Percentiles rank a stretch among this genome's conserved stretches.
These are phyloP conservation scores for Sugiyamaella marilandica DNA, from an alignment of 805 yeast genomes.

Conservation along the genomic window DNA sequence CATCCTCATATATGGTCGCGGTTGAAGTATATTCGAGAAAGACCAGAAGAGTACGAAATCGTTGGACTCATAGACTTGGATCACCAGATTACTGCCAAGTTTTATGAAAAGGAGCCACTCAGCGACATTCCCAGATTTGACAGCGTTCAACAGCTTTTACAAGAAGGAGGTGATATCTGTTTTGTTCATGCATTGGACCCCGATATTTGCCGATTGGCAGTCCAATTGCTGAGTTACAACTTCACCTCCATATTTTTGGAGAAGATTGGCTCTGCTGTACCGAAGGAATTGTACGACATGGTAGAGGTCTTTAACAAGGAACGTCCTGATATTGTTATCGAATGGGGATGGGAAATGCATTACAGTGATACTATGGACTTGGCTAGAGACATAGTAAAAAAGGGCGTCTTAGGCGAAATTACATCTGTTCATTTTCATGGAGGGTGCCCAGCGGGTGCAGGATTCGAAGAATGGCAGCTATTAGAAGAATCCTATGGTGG, in stretches of 20 bases:
- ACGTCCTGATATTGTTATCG: conserved; percentile 9
- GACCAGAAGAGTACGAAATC: conserved; percentile 2
- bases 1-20: conserved; percentile 14
- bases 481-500: conserved; percentile 12
- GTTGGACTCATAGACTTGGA: conserved; percentile 8
- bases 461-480: conserved; percentile 10
- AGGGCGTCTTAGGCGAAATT: conserved; percentile 6
- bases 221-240: conserved; percentile 5
- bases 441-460: conserved; percentile 13
- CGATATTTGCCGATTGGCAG: conserved; percentile 8
- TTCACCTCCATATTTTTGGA: conserved; percentile 11
- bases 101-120: neutral
- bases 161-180: conserved; percentile 11
- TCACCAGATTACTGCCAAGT: neutral
- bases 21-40: conserved; percentile 6
- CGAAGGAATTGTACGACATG: conserved; percentile 8
- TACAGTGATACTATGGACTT: conserved; percentile 11
- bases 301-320: conserved; percentile 1
- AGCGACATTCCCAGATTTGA: neutral
- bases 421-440: conserved; percentile 14
- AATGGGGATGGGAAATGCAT: conserved; percentile 16
- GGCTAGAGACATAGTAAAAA: conserved; percentile 6
- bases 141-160: neutral
- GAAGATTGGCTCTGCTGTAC: conserved; percentile 9
- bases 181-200: conserved; percentile 14